Evolutionary conservation across 2,329 filamentous ascomycete species (phyloP).

Genomic region (Colletotrichum theobromicola): DNA sequence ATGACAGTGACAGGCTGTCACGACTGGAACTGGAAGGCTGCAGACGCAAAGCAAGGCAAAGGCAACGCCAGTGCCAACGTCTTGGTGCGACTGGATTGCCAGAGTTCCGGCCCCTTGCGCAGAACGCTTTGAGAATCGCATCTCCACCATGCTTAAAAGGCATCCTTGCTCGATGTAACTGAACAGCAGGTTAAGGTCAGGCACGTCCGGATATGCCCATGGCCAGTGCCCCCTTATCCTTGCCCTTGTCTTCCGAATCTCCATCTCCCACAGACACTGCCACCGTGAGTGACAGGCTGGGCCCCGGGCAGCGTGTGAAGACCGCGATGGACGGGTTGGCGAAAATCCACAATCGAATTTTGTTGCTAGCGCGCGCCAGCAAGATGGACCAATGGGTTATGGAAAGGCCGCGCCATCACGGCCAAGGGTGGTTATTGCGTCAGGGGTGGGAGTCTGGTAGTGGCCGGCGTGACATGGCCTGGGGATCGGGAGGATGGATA

Average conservation of each 20-base stretch:
- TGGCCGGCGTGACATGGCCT: not conserved
- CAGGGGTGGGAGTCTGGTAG: not conserved
- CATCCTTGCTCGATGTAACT: slow-evolving; percentile 12
- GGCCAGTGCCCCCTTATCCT: not conserved
- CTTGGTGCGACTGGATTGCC: not conserved
- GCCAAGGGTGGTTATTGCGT: slow-evolving; percentile 8
- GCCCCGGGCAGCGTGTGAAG: not conserved
- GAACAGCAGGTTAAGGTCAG: not conserved
- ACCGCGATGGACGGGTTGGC: not conserved
- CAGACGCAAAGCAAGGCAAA: not conserved
- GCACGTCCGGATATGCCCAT: slow-evolving; percentile 3
- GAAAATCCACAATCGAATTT: slow-evolving; percentile 16
- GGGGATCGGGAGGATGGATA: not conserved
- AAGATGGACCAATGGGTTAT: slow-evolving; percentile 5
- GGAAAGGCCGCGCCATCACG: slow-evolving; percentile 12
- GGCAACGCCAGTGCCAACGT: not conserved
- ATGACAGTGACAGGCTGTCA: not conserved
- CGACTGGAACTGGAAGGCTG: not conserved
- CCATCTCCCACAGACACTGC: slow-evolving; percentile 19
- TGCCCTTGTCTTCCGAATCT: not conserved
- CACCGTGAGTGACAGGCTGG: slow-evolving; percentile 17
- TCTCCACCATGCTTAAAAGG: slow-evolving; percentile 21
- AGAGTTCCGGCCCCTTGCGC: not conserved
- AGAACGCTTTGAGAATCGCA: slow-evolving; percentile 10
- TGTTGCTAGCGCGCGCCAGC: slow-evolving; percentile 17